These are phyloP conservation scores for Saposhnikovia divaricata DNA, from an alignment of 129 eudicot species.

Conservation along the genomic window DNA sequence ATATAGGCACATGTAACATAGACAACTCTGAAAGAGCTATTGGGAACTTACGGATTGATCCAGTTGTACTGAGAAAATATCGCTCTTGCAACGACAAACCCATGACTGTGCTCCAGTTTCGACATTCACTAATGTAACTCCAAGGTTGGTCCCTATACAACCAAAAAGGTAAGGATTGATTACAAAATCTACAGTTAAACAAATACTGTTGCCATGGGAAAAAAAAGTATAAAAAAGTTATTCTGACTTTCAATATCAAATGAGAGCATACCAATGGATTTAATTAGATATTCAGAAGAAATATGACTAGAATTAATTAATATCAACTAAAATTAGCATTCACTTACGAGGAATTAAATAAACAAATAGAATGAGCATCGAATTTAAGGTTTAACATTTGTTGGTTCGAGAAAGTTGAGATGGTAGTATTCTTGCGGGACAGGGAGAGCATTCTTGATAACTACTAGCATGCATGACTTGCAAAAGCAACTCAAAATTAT, in stretches of 20 bases:
- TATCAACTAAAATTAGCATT: neutral
- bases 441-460: neutral
- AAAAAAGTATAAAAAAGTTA: neutral
- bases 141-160: slow-evolving; percentile 61
- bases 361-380: neutral
- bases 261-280: neutral
- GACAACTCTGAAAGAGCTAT: slow-evolving; percentile 3
- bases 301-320: neutral
- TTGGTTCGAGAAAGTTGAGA: neutral
- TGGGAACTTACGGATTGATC: slow-evolving; percentile 42
- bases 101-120: slow-evolving; percentile 48
- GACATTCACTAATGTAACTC: slow-evolving; percentile 55
- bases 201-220: neutral
- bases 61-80: slow-evolving; percentile 67
- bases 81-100: slow-evolving; percentile 73
- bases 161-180: slow-evolving; percentile 1
- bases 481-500: neutral
- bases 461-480: neutral
- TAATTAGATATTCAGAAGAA: neutral
- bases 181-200: neutral
- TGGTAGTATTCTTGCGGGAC: neutral
- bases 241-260: neutral
- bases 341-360: neutral
- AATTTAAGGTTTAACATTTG: neutral
- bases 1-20: neutral